phyloP scores from a whole-genome alignment of 768 basidiomycete genomes.

The Rhodotorula graminis region DNA sequence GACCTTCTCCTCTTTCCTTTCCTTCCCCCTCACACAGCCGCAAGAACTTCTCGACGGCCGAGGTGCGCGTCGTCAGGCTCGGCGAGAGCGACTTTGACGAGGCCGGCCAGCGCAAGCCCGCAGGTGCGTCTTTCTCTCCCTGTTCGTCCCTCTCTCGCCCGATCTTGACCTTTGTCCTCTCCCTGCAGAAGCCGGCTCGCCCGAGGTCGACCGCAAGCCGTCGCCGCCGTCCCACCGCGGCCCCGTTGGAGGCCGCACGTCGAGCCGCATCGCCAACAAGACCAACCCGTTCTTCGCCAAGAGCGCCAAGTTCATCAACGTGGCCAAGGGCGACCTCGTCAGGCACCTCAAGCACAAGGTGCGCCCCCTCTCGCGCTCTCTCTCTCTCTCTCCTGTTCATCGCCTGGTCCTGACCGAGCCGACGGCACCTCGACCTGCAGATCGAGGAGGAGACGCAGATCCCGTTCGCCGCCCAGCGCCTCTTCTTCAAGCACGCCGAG shows the following conservation, averaged over 20 bases:
- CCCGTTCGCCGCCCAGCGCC: slow-evolving; percentile 69
- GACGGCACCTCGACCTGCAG: slow-evolving; percentile 3
- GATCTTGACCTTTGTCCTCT: no score
- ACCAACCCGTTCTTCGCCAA: slow-evolving; percentile 37
- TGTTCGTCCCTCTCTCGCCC: not conserved
- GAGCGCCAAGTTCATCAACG: slow-evolving; percentile 53
- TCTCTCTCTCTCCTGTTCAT: no score
- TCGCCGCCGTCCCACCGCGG: not conserved
- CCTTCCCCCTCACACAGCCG: no score
- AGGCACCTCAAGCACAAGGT: slow-evolving; percentile 69
- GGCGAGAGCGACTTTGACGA: slow-evolving; percentile 16
- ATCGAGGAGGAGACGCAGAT: slow-evolving; percentile 61
- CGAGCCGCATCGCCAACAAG: slow-evolving; percentile 64
- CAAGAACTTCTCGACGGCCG: slow-evolving; percentile 12
- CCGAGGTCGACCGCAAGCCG: not conserved
- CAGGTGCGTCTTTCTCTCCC: not conserved
- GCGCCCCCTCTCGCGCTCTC: slow-evolving; percentile 38
- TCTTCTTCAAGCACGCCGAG: slow-evolving; percentile 62
- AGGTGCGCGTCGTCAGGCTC: slow-evolving; percentile 13
- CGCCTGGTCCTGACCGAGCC: no score
- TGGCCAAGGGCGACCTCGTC: slow-evolving; percentile 64
- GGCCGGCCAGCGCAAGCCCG: slow-evolving; percentile 9
- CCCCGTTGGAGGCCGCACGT: slow-evolving; percentile 42
- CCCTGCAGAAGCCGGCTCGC: not conserved
- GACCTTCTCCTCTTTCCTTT: no score